A percentile compares a stretch with the other conserved stretches of the same genome.
Evolutionary conservation across 2,329 filamentous ascomycete genomes (phyloP).

Genomic region (Curvularia verruculosa): DNA sequence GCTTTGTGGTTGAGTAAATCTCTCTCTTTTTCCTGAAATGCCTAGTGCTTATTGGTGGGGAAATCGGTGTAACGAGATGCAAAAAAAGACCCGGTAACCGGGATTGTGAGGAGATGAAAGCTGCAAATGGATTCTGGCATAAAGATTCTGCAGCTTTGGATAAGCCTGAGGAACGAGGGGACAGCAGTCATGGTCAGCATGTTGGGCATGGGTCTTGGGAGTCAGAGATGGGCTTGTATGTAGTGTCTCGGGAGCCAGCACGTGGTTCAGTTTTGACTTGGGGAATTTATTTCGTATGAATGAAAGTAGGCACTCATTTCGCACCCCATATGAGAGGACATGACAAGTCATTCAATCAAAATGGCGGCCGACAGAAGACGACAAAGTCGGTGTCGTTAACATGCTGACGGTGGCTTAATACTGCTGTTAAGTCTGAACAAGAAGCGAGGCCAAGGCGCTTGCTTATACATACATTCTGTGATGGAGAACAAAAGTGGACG

Average conservation of each 20-base stretch:
- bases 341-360: background rate
- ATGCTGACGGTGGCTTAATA: background rate
- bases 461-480: conserved; percentile 1
- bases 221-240: background rate
- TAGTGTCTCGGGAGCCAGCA: background rate
- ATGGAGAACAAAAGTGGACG: conserved; percentile 30
- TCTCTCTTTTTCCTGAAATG: conserved; percentile 17
- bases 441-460: background rate
- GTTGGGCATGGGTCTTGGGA: background rate
- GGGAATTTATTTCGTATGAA: background rate
- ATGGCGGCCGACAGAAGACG: background rate
- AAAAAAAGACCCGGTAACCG: conserved; percentile 38
- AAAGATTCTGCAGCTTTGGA: conserved; percentile 27
- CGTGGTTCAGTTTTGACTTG: background rate
- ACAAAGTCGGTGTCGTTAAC: background rate
- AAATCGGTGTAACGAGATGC: conserved; percentile 31
- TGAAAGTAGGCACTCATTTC: background rate
- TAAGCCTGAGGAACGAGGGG: conserved; percentile 28
- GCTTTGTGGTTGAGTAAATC: conserved; percentile 32
- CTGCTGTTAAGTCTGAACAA: conserved; percentile 4
- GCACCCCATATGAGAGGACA: too few relatives aligned
- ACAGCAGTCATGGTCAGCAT: conserved; percentile 5
- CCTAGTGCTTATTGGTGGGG: conserved; percentile 37
- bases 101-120: conserved; percentile 28
- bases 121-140: conserved; percentile 32